phyloP scores from a whole-genome alignment of 2,329 filamentous ascomycete genomes.

The Arthroderma uncinatum region DNA sequence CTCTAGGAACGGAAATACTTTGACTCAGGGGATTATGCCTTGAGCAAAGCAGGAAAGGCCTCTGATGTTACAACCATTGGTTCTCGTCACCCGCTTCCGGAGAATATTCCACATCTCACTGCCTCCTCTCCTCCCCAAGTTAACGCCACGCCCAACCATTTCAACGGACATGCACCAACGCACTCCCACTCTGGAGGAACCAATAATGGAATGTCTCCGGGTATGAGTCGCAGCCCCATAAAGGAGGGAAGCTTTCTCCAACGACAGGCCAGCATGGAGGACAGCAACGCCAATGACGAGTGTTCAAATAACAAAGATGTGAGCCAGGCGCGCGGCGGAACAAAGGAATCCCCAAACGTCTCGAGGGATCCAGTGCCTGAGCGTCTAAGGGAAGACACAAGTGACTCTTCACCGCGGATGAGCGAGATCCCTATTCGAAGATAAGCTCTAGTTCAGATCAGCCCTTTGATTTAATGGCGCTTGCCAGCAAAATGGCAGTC shows the following conservation, averaged over 20 bases:
- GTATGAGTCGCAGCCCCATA: conserved; percentile 57
- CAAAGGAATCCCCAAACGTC: background rate
- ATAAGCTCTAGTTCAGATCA: background rate
- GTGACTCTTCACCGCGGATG: background rate
- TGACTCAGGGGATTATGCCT: conserved; percentile 89
- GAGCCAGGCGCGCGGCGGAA: background rate
- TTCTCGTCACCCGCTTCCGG: conserved; percentile 84
- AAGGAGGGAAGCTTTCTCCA: conserved; percentile 86
- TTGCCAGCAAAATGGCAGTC: too few species aligned
- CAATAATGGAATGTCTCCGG: conserved; percentile 10
- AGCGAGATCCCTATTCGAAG: background rate
- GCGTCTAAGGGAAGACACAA: background rate
- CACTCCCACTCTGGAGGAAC: conserved; percentile 24
- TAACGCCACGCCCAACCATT: conserved; percentile 17
- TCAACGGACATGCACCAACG: conserved; percentile 26
- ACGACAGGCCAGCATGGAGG: conserved; percentile 61
- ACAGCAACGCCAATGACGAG: conserved; percentile 13
- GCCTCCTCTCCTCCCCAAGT: conserved; percentile 45
- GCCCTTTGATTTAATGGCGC: background rate
- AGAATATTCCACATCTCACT: conserved; percentile 85
- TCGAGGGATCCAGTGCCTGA: background rate
- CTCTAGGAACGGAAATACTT: conserved; percentile 91
- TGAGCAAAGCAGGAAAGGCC: conserved; percentile 94
- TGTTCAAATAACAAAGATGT: background rate
- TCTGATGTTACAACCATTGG: conserved; percentile 88